These are phyloP conservation scores for Tetrapisispora iriomotensis DNA, from an alignment of 805 yeast species.

Conservation along the genomic window DNA sequence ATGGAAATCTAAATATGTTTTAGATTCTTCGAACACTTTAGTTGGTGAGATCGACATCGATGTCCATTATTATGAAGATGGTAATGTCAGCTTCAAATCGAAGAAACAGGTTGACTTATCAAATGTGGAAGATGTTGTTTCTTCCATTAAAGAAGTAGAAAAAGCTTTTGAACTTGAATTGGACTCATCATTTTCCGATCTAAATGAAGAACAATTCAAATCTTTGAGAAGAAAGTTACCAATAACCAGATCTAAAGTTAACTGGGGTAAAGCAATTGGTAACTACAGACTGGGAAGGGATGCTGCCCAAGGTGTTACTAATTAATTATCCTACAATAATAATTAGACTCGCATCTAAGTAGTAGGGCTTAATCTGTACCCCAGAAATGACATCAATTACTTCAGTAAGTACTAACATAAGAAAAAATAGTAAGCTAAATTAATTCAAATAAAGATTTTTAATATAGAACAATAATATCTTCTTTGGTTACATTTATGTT, in stretches of 20 bases:
- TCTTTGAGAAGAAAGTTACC: slow-evolving; percentile 84
- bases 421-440: too few relatives aligned
- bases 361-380: background rate
- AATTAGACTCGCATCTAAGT: background rate
- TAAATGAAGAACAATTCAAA: slow-evolving; percentile 78
- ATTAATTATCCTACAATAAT: background rate
- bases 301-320: slow-evolving; percentile 37
- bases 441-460: too few relatives aligned
- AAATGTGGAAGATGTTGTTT: slow-evolving; percentile 25
- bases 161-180: slow-evolving; percentile 48
- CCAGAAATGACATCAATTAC: too few relatives aligned
- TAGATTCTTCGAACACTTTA: slow-evolving; percentile 30
- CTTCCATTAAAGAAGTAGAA: slow-evolving; percentile 48
- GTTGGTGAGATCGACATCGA: slow-evolving; percentile 54
- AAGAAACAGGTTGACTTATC: slow-evolving; percentile 27
- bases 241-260: slow-evolving; percentile 79
- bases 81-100: slow-evolving; percentile 74
- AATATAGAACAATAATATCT: too few relatives aligned
- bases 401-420: too few relatives aligned
- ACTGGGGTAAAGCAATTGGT: slow-evolving; percentile 93
- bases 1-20: slow-evolving; percentile 64
- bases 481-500: too few relatives aligned
- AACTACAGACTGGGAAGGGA: slow-evolving; percentile 81
- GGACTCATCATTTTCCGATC: slow-evolving; percentile 51
- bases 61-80: slow-evolving; percentile 92